Percentiles rank a stretch among this genome's conserved stretches.
phyloP scores from a whole-genome alignment of 2,329 filamentous ascomycete genomes.

The Penicillium sp. region DNA sequence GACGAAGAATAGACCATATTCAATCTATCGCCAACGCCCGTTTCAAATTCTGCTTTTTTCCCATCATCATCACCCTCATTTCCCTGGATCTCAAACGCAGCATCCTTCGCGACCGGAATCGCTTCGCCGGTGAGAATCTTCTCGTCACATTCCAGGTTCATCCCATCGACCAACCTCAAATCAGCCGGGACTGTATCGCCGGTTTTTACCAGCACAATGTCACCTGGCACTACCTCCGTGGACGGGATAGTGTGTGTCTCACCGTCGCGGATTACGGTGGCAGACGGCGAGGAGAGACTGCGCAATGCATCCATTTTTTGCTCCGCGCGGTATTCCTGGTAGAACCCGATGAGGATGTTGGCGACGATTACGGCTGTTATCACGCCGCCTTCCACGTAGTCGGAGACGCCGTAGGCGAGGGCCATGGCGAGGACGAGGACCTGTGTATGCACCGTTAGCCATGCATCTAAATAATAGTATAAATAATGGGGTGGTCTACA shows the following conservation, averaged over 20 bases:
- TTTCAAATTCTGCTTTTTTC: constrained; percentile 22
- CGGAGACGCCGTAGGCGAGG: constrained; percentile 52
- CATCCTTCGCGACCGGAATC: constrained; percentile 54
- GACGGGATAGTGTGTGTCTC: constrained; percentile 50
- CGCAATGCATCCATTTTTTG: constrained; percentile 57
- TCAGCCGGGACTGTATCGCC: constrained; percentile 60
- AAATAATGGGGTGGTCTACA: constrained; percentile 30
- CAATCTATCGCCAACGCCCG: constrained; percentile 54
- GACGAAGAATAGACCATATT: constrained; percentile 61
- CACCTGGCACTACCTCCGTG: constrained; percentile 58
- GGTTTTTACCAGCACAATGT: constrained; percentile 50
- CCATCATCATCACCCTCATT: constrained; percentile 12
- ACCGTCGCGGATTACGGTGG: constrained; percentile 55
- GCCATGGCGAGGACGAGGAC: constrained; percentile 73
- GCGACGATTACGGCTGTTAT: constrained; percentile 57
- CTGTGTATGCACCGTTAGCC: no score
- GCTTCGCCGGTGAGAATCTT: constrained; percentile 61
- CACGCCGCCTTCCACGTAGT: constrained; percentile 57
- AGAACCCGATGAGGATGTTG: constrained; percentile 57
- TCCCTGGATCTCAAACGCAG: constrained; percentile 27
- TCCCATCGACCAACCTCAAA: constrained; percentile 51
- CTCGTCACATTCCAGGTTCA: constrained; percentile 73
- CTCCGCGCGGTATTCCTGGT: constrained; percentile 58
- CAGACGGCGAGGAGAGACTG: constrained; percentile 54
- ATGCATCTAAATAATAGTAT: no score